A percentile compares a stretch with the other conserved stretches of the same genome.
phyloP scores from a whole-genome alignment of 176 grass and related monocot species.

The Pharus latifolius region DNA sequence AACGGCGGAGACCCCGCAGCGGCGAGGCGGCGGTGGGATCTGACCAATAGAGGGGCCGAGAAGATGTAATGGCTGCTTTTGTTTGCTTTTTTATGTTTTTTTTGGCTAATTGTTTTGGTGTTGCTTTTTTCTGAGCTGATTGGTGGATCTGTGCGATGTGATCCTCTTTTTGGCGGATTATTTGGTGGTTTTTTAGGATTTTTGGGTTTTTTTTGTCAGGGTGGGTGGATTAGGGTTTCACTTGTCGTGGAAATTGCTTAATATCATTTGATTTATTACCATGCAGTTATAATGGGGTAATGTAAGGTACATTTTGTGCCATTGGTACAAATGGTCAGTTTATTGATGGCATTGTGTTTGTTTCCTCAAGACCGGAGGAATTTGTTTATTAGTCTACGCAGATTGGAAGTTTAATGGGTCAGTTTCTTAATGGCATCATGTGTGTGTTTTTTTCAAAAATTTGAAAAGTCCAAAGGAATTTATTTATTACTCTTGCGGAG shows the following conservation, averaged over 20 bases:
- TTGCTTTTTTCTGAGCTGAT: neutral
- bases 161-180: neutral
- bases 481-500: too few species aligned
- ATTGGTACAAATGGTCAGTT: neutral
- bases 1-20: constrained; percentile 30
- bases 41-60: constrained; percentile 23
- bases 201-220: neutral
- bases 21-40: constrained; percentile 42
- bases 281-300: neutral
- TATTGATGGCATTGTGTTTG: too few species aligned
- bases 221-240: constrained; percentile 27
- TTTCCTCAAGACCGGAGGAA: too few species aligned
- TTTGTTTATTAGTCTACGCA: too few species aligned
- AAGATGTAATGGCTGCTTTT: constrained; percentile 13
- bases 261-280: neutral
- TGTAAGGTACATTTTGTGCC: neutral
- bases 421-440: too few species aligned
- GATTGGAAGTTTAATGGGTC: too few species aligned
- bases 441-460: too few species aligned
- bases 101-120: neutral
- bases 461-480: too few species aligned
- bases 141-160: constrained; percentile 4
- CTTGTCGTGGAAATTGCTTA: neutral
- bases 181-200: neutral
- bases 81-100: neutral